Base-by-base conservation (phyloP, 768 basidiomycete genomes). In the Tulasnella sp. region DNA sequence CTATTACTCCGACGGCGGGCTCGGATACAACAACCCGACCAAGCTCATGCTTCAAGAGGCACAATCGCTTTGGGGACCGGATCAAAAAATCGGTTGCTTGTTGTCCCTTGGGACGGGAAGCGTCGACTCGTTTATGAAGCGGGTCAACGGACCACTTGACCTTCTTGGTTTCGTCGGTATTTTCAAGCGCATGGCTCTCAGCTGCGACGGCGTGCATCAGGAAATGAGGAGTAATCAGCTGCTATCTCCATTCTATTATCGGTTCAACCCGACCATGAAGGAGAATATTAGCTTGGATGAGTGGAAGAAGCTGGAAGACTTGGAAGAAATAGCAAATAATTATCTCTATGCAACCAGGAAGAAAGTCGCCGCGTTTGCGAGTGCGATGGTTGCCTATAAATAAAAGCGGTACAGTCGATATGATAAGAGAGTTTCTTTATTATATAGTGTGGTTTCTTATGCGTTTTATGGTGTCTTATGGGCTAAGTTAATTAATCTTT, bases 21-120 rank as follows among this genome's bases (percentile, higher is more conserved):
- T 75, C 18, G 74, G 74, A 34, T 75, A 75, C 46, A 75, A 75
- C 31, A 75, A 75, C 74, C 74, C 74, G 40, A 44, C 46, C 16
- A 36, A 75, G 27, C 74, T 75, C 18, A n/a, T 52, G 36, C 74
- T 48, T 16, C 36, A 75, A 36, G 74, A 75, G 19, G 74, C 74
- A 2, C 39, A 75, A 75, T 75, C 74, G 74, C 39, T 75, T 18
- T 75, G 74, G 74, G 74, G 74, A 46, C 36, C 31, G 2, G 44
- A 46, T 19, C 46, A 52, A 18, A 18, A 39, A 19, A 75, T 75
- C 74, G 46, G 74, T 21, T 75, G 74, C 27, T 27, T 75, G 27
- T 34, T 75, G 18, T 75, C 74, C 5, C 39, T 75, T 46, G 74
- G 74, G 6, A 75, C 74, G 18, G 74, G 74, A 34, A 42, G 44